Percentiles rank a stretch among this genome's conserved stretches.
Evolutionary conservation across 2,329 filamentous ascomycete species (phyloP).

Genomic region (Exophiala calicioides): DNA sequence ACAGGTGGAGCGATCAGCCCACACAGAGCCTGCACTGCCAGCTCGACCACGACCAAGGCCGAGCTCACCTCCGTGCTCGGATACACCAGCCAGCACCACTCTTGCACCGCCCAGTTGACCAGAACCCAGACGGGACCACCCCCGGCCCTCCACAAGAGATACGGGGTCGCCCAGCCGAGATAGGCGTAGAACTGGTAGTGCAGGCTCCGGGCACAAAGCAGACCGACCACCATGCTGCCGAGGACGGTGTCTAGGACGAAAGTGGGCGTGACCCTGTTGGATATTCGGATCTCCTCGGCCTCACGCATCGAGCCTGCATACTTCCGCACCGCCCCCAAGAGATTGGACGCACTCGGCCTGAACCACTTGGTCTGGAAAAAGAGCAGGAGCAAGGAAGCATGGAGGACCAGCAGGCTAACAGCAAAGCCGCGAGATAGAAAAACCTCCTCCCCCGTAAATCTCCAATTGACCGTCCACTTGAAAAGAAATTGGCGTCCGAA

Average conservation of each 20-base stretch:
- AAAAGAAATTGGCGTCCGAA: slow-evolving; percentile 88
- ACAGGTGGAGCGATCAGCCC: slow-evolving; percentile 25
- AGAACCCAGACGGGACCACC: slow-evolving; percentile 68
- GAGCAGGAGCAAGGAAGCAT: slow-evolving; percentile 63
- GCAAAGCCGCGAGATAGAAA: slow-evolving; percentile 77
- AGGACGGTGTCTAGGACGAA: slow-evolving; percentile 78
- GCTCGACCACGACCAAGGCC: slow-evolving; percentile 66
- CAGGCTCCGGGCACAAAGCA: slow-evolving; percentile 82
- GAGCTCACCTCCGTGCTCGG: slow-evolving; percentile 73
- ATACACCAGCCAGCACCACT: slow-evolving; percentile 93
- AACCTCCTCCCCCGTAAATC: slow-evolving; percentile 79
- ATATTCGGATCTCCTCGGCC: slow-evolving; percentile 34
- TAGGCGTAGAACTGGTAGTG: slow-evolving; percentile 97
- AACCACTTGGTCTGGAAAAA: slow-evolving; percentile 74
- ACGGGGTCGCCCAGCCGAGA: slow-evolving; percentile 85
- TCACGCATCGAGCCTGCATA: slow-evolving; percentile 38
- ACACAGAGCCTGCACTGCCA: slow-evolving; percentile 63
- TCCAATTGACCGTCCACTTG: slow-evolving; percentile 99
- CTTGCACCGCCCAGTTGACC: slow-evolving; percentile 72
- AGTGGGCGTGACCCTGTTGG: slow-evolving; percentile 62
- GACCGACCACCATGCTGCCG: slow-evolving; percentile 73
- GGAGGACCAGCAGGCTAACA: slow-evolving; percentile 63
- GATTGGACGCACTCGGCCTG: slow-evolving; percentile 59
- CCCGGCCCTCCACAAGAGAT: slow-evolving; percentile 77
- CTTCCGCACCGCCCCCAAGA: slow-evolving; percentile 58